Base-by-base conservation (phyloP, 2,329 filamentous ascomycete genomes). In the Clonostachys rosea region DNA sequence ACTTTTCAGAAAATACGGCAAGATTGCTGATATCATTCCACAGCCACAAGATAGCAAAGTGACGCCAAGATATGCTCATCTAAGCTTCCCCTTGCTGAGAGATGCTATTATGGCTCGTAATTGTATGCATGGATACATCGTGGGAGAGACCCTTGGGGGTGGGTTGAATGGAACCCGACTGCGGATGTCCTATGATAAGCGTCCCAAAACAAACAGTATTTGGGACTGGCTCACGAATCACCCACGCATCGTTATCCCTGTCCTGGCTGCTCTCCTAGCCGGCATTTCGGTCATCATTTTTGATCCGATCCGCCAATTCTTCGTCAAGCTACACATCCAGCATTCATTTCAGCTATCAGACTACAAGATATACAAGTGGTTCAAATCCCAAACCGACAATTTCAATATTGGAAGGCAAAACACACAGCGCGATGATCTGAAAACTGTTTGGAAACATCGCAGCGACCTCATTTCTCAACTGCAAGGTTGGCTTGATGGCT, bases 281-380 rank as follows among this genome's bases (percentile, higher is more conserved):
- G 84, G 86, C 34, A 72, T 94, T 43, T 95, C 91, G 0, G 90
- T 96, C 17, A 83, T 89, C 2, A 76, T 97, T 8, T 97, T 99
- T 59, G 94, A 99, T 57, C 94, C 94, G 0, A 91, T 99, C 49
- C 83, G 94, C 41, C 91, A 91, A 1, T 94, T 95, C 61, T 96
- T 95, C 58, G 89, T 97, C 68, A 90, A 90, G 59, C 78, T 86
- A 5, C 91, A 96, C 61, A 84, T 99, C 44, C 90, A 91, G 34
- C 80, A 85, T 42, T 83, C 84, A 0, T 82, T 94, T 50, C 81
- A 87, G 48, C 71, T 94, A 34, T 83, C 82, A 41, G 84, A 94
- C 51, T 92, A 84, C 58, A 76, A 71, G 42, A 59, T 91, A 14
- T 88, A 89, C 65, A 81, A 84, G 50, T 96, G 91, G 92, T 79